These are phyloP conservation scores for Termitomyces sp. DNA, from an alignment of 1,284 basidiomycete genomes.

Conservation along the genomic window DNA sequence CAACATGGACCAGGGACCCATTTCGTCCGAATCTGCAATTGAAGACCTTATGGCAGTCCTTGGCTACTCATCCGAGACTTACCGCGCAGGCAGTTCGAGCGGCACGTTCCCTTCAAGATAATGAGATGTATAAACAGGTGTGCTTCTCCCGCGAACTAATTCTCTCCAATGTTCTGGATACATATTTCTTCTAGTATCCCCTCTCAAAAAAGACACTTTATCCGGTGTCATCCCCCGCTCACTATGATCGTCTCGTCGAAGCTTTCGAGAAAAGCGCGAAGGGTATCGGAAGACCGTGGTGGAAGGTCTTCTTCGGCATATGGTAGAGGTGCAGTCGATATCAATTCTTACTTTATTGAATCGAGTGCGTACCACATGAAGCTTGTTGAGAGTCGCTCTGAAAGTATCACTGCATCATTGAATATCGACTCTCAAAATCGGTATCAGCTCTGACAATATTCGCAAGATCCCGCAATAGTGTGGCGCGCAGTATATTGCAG, in stretches of 20 bases:
- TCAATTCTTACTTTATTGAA: neutral
- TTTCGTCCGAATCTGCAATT: constrained; percentile 73
- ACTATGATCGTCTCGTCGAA: constrained; percentile 67
- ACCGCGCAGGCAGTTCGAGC: constrained; percentile 55
- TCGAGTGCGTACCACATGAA: neutral
- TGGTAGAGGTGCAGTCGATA: constrained; percentile 41
- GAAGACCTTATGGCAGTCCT: constrained; percentile 53
- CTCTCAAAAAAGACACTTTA: constrained; percentile 56
- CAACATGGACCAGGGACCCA: constrained; percentile 60
- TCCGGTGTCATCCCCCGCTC: constrained; percentile 63
- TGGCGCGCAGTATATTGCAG: neutral
- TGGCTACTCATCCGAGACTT: constrained; percentile 63
- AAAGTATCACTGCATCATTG: neutral
- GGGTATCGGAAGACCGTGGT: constrained; percentile 73
- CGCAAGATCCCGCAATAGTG: constrained; percentile 13
- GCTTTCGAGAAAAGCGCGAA: constrained; percentile 67
- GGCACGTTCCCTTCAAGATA: constrained; percentile 46
- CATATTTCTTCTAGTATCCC: constrained; percentile 44
- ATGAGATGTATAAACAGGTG: constrained; percentile 55
- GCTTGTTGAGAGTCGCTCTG: neutral
- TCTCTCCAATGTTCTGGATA: constrained; percentile 14
- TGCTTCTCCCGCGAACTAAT: constrained; percentile 28
- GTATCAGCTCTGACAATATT: neutral
- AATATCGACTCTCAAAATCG: constrained; percentile 6
- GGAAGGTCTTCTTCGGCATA: constrained; percentile 74